Conservation (phyloP, 345 rosid species). For the Boechera divaricarpa region DNA sequence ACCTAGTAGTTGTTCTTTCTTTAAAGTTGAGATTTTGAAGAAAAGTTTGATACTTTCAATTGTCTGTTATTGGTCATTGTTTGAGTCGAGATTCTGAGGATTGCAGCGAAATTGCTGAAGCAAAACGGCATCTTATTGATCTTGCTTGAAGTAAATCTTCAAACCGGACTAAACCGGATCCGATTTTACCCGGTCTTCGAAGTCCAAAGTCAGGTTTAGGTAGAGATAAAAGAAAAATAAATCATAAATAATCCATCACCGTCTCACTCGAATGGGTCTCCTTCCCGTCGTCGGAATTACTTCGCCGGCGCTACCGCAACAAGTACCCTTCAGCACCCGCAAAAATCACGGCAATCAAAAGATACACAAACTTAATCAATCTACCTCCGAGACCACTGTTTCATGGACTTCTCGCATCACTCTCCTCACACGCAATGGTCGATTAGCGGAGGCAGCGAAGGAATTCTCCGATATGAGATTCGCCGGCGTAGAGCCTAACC, state of each 20-base stretch:
- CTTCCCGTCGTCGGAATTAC: constrained; percentile 52
- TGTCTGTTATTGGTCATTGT: background rate
- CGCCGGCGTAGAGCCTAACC: constrained; percentile 65
- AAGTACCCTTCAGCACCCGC: constrained; percentile 29
- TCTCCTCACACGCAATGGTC: constrained; percentile 66
- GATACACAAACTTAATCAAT: constrained; percentile 18
- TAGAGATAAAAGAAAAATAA: background rate
- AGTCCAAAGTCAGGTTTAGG: background rate
- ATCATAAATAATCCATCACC: background rate
- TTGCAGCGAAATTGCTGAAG: background rate
- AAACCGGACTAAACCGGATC: constrained; percentile 19
- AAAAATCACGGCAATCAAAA: constrained; percentile 26
- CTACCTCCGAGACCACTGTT: constrained; percentile 46
- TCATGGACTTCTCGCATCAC: constrained; percentile 80
- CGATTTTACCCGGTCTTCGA: background rate
- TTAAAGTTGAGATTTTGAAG: background rate
- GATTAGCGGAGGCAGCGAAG: constrained; percentile 52
- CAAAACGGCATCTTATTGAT: background rate
- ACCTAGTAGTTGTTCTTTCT: background rate
- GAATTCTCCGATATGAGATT: constrained; percentile 66
- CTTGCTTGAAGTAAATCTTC: background rate
- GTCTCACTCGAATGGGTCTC: constrained; percentile 39
- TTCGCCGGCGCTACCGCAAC: constrained; percentile 32
- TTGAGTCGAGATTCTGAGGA: too few relatives aligned
- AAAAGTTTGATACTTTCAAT: background rate